A percentile compares a stretch with the other conserved stretches of the same genome.
Conservation (phyloP, 2,329 filamentous ascomycete genomes). For the Epichloe gansuensis region DNA sequence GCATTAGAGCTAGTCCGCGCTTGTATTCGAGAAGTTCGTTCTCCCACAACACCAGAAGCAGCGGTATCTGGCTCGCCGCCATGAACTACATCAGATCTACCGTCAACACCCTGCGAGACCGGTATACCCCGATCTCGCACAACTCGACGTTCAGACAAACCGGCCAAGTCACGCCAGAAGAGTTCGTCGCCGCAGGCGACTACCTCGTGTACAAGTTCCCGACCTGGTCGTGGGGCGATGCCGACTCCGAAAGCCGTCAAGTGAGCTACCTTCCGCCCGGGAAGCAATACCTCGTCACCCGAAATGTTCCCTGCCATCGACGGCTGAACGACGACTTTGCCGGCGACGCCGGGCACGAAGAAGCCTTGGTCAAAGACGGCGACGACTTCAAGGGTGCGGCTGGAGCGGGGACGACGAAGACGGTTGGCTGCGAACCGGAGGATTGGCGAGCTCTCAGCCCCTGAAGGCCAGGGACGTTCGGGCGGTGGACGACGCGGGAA, state of each 20-base stretch:
- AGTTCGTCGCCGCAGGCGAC: conserved; percentile 91
- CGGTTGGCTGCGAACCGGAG: conserved; percentile 85
- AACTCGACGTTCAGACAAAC: conserved; percentile 89
- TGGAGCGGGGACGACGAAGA: conserved; percentile 56
- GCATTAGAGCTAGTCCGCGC: too few species aligned
- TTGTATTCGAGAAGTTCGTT: too few species aligned
- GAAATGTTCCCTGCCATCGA: conserved; percentile 86
- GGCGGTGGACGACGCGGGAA: conserved; percentile 81
- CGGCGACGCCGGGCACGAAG: conserved; percentile 74
- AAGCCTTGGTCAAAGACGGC: conserved; percentile 73
- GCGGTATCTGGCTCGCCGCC: background rate
- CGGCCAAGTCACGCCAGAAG: conserved; percentile 92
- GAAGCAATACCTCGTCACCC: conserved; percentile 92
- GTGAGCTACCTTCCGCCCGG: conserved; percentile 70
- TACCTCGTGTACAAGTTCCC: conserved; percentile 99
- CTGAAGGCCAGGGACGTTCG: conserved; percentile 69
- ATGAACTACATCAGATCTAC: conserved; percentile 94
- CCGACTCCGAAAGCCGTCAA: conserved; percentile 67
- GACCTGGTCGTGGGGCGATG: conserved; percentile 93
- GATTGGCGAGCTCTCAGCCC: conserved; percentile 61
- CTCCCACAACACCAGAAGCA: conserved; percentile 9
- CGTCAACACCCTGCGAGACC: conserved; percentile 83
- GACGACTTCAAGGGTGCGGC: conserved; percentile 43
- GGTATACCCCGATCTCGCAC: conserved; percentile 77
- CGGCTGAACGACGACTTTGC: conserved; percentile 89